Evolutionary conservation across 768 basidiomycete species (phyloP).

Genomic region (Lanmaoa rubissima): DNA sequence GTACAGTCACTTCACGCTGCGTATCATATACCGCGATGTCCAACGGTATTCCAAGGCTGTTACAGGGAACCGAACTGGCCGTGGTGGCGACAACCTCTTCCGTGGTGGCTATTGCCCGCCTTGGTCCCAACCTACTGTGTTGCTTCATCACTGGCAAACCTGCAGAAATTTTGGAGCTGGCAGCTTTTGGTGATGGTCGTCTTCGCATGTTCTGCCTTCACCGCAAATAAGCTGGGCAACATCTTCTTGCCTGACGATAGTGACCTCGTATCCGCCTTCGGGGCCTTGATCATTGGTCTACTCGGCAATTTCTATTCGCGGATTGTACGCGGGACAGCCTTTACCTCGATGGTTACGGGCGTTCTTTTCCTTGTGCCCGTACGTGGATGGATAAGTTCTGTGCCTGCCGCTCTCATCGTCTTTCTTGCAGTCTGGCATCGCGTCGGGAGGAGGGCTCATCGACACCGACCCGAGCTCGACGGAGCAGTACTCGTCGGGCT

Average conservation of each 20-base stretch:
- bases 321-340: slow-evolving; percentile 73
- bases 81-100: slow-evolving; percentile 76
- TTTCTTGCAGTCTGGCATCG: slow-evolving; percentile 62
- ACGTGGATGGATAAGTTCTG: slow-evolving; percentile 30
- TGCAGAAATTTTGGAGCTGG: slow-evolving; percentile 67
- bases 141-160: slow-evolving; percentile 71
- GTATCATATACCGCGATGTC: slow-evolving; percentile 25
- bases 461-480: slow-evolving; percentile 50
- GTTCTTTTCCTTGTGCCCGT: slow-evolving; percentile 89
- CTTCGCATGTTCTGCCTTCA: slow-evolving; percentile 77
- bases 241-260: slow-evolving; percentile 61
- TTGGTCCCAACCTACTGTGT: slow-evolving; percentile 77
- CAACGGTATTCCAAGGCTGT: slow-evolving; percentile 54
- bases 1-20: slow-evolving; percentile 8
- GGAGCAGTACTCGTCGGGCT: slow-evolving; percentile 67
- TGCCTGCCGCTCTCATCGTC: slow-evolving; percentile 15
- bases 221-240: slow-evolving; percentile 64
- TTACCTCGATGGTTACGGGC: slow-evolving; percentile 91
- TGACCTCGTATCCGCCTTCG: slow-evolving; percentile 75
- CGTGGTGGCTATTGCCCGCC: slow-evolving; percentile 77
- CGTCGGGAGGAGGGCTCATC: slow-evolving; percentile 69
- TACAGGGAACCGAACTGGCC: slow-evolving; percentile 70
- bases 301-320: slow-evolving; percentile 82
- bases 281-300: slow-evolving; percentile 75
- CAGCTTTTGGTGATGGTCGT: slow-evolving; percentile 77